phyloP scores from a whole-genome alignment of 2,329 filamentous ascomycete species.

The Fusarium albosuccineum region DNA sequence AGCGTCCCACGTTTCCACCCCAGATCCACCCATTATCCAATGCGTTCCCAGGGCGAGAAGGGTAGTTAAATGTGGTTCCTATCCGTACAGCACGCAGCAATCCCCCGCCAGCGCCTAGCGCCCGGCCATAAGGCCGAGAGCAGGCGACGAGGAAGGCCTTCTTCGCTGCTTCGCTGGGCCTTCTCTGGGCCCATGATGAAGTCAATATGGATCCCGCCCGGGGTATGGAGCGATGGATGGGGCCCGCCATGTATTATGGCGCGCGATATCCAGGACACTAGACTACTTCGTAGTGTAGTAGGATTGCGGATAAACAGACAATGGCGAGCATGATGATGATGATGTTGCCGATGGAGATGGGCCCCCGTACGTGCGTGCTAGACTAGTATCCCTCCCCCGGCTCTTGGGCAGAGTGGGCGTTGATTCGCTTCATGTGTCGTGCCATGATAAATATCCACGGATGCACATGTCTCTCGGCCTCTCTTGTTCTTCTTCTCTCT shows the following conservation, averaged over 20 bases:
- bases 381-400: too few species aligned
- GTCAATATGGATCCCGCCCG: background rate
- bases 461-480: slow-evolving; percentile 9
- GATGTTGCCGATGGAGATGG: background rate
- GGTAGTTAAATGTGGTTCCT: too few species aligned
- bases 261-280: background rate
- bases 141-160: slow-evolving; percentile 7
- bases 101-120: slow-evolving; percentile 21
- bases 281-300: background rate
- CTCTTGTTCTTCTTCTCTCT: slow-evolving; percentile 9
- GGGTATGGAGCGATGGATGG: too few species aligned
- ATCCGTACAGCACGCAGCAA: background rate
- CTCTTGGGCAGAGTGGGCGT: background rate
- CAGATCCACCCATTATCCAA: slow-evolving; percentile 29
- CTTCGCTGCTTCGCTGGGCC: slow-evolving; percentile 28
- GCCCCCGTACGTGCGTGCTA: too few species aligned
- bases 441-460: slow-evolving; percentile 12
- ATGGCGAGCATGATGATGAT: background rate
- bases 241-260: slow-evolving; percentile 11
- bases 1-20: slow-evolving; percentile 33
- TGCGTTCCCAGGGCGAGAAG: background rate
- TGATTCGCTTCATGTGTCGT: slow-evolving; percentile 5
- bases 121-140: slow-evolving; percentile 32
- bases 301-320: background rate
- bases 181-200: slow-evolving; percentile 16